These are phyloP conservation scores for Eucalyptus melliodora DNA, from an alignment of 345 rosid genomes.

Conservation along the genomic window DNA sequence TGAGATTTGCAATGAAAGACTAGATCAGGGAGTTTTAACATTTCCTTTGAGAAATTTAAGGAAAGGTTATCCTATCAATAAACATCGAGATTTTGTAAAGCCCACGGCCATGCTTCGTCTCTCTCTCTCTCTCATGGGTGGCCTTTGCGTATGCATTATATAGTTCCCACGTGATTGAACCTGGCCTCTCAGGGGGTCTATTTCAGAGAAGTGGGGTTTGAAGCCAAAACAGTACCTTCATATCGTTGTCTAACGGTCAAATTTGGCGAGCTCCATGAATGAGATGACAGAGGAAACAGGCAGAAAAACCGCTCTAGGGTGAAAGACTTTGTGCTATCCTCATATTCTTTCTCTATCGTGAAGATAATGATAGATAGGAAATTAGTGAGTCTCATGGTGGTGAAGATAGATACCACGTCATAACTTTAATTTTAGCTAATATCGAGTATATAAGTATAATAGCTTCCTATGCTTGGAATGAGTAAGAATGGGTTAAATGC, in stretches of 20 bases:
- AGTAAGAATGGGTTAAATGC: too few relatives aligned
- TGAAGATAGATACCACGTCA: too few relatives aligned
- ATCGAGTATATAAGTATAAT: too few relatives aligned
- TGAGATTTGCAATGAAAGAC: background rate
- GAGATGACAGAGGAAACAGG: background rate
- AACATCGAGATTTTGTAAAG: background rate
- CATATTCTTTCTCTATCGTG: too few relatives aligned
- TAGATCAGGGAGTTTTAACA: background rate
- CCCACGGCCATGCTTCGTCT: background rate
- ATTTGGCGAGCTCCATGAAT: background rate
- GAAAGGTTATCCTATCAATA: background rate
- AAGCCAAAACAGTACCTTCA: background rate
- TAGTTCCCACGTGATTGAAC: background rate
- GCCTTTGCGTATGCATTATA: background rate
- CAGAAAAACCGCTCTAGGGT: accelerated
- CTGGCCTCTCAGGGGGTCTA: background rate
- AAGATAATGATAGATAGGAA: too few relatives aligned
- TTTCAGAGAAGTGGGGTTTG: background rate
- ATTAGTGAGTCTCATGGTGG: accelerated
- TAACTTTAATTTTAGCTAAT: too few relatives aligned
- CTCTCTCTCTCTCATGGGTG: background rate
- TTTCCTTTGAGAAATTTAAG: background rate
- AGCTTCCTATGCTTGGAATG: too few relatives aligned
- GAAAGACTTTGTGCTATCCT: too few relatives aligned
- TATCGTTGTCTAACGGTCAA: background rate